A percentile compares a stretch with the other conserved stretches of the same genome.
Evolutionary conservation across 2,329 filamentous ascomycete species (phyloP).

Genomic region (Aspergillus brunneoviolaceus): DNA sequence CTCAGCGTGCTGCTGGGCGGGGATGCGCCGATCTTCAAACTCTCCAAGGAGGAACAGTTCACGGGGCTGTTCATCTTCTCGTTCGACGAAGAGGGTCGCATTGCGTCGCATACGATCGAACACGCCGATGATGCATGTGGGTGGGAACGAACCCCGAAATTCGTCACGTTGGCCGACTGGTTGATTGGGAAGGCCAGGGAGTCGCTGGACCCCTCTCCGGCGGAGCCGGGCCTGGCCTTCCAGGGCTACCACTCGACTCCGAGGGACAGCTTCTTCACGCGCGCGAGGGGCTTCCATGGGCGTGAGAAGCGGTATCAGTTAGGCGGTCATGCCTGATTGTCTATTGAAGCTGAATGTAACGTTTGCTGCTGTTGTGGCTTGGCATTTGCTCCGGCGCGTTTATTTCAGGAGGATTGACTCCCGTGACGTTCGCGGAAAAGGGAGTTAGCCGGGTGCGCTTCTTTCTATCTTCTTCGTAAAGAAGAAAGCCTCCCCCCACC

Average conservation of each 20-base stretch:
- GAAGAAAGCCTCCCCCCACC: no score
- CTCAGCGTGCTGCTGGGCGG: constrained; percentile 53
- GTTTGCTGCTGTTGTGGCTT: not conserved
- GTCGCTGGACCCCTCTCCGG: constrained; percentile 29
- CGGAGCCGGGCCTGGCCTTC: constrained; percentile 30
- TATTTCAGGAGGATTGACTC: no score
- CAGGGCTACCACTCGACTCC: constrained; percentile 21
- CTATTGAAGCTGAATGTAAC: not conserved
- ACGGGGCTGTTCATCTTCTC: constrained; percentile 92
- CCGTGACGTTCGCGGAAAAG: no score
- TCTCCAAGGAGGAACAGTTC: constrained; percentile 71
- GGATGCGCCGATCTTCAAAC: constrained; percentile 49
- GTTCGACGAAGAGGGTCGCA: constrained; percentile 82
- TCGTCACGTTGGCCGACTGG: constrained; percentile 94
- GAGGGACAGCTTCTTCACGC: not conserved
- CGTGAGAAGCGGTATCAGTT: not conserved
- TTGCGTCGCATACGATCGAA: constrained; percentile 89
- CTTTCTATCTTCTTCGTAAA: no score
- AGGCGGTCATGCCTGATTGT: not conserved
- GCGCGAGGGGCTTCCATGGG: not conserved
- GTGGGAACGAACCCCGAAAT: constrained; percentile 79
- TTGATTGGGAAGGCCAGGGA: constrained; percentile 74
- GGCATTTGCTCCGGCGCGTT: no score
- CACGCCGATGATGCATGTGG: constrained; percentile 80
- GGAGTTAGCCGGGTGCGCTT: no score